These are phyloP conservation scores for Naumovozyma castellii DNA, from an alignment of 805 yeast genomes.

Conservation along the genomic window DNA sequence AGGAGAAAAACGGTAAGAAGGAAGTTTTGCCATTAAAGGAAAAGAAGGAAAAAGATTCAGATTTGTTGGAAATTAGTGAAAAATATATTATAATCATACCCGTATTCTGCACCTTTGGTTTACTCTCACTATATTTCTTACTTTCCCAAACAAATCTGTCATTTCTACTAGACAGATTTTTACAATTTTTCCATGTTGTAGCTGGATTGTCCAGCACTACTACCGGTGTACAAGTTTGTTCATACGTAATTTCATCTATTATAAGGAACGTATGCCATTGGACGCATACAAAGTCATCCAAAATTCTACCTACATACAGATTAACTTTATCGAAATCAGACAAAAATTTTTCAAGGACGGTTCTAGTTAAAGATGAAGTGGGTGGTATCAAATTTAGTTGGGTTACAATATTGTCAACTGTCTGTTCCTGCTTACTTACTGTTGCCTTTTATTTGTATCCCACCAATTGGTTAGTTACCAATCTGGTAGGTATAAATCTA, in stretches of 20 bases:
- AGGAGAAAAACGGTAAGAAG: slow-evolving; percentile 4
- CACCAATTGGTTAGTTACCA: slow-evolving; percentile 39
- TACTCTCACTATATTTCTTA: slow-evolving; percentile 12
- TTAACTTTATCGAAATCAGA: slow-evolving; percentile 9
- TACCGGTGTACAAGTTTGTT: not conserved
- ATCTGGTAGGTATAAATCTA: slow-evolving; percentile 35
- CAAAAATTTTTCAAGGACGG: slow-evolving; percentile 2
- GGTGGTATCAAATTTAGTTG: slow-evolving; percentile 15
- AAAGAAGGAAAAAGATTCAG: slow-evolving; percentile 10
- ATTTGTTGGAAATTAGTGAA: slow-evolving; percentile 8
- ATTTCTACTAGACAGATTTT: not conserved
- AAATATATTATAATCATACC: slow-evolving; percentile 37
- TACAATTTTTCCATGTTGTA: not conserved
- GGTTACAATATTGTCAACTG: not conserved
- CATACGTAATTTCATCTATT: not conserved
- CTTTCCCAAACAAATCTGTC: slow-evolving; percentile 1
- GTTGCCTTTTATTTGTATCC: slow-evolving; percentile 7
- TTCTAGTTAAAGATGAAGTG: slow-evolving; percentile 35
- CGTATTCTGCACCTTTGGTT: slow-evolving; percentile 31
- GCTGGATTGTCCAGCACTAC: slow-evolving; percentile 1
- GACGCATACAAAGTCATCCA: slow-evolving; percentile 19
- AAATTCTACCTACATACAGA: slow-evolving; percentile 32
- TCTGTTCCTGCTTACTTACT: not conserved
- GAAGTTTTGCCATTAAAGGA: not conserved
- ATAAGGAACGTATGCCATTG: slow-evolving; percentile 1